These are phyloP conservation scores for Ophiostoma perfectum DNA, from an alignment of 2,329 filamentous ascomycete species.

Conservation along the genomic window DNA sequence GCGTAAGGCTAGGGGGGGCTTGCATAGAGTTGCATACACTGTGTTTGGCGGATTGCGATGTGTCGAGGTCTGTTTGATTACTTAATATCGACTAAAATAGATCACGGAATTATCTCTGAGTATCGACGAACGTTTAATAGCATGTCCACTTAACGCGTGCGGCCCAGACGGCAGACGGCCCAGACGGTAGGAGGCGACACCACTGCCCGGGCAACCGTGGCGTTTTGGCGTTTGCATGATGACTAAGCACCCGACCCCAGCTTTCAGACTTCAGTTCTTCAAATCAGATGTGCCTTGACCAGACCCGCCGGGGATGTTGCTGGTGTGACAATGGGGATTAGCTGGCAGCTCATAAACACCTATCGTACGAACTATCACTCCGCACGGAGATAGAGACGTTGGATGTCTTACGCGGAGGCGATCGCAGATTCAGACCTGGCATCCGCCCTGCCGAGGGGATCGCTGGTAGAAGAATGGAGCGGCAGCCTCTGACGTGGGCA, in stretches of 20 bases:
- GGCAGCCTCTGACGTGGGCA: neutral
- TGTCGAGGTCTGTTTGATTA: neutral
- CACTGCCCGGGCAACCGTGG: constrained; percentile 1
- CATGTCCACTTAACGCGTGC: neutral
- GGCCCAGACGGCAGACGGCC: neutral
- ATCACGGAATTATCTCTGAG: neutral
- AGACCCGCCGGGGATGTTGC: no score
- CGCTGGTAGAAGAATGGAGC: neutral
- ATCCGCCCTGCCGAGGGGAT: neutral
- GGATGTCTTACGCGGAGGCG: neutral
- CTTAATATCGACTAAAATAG: neutral
- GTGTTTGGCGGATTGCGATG: neutral
- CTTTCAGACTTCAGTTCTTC: no score
- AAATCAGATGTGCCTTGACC: neutral
- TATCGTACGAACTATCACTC: neutral
- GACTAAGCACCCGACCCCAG: neutral
- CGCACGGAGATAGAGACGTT: neutral
- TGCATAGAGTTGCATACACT: constrained; percentile 10
- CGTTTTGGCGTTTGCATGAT: neutral
- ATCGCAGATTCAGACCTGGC: neutral
- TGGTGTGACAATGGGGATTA: neutral
- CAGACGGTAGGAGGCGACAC: neutral
- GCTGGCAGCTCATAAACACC: neutral
- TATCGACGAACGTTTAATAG: no score
- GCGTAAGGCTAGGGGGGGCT: neutral